Base-by-base conservation (phyloP, 2,329 filamentous ascomycete species). In the Immersiporthe knoxdaviesiana region DNA sequence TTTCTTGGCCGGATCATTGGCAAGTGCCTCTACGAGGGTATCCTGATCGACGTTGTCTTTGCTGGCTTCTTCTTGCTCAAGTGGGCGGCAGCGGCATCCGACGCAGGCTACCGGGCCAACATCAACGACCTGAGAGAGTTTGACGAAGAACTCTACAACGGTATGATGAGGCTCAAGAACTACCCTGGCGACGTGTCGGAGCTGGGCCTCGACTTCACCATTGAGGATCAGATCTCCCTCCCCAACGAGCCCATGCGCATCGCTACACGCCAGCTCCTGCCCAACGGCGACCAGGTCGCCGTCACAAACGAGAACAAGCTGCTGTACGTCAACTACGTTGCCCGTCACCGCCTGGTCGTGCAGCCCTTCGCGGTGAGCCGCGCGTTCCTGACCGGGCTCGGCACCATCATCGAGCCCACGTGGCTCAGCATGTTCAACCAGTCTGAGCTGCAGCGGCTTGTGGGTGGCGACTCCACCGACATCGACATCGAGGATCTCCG, bases 341-440 rank as follows among this genome's bases (percentile, higher is more conserved):
- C 93, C 14, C 90, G 92, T 14, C 94, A 98, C 78, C 91, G 94
- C 14, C 88, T 99, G 0, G 90, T 94, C 67, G 85, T 87, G 1
- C 96, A 98, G 76, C 92, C 93, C 1, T 87, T 87, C 63, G 81
- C 85, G n/a, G 94, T 97, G 76, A 97, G 94, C 0, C 86, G 89
- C 30, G 93, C 94, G 1, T 99, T 99, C 78, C 86, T 99, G 10
- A 89, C 89, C 68, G 96, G 96, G 0, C 88, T 99, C 1, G 89
- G 92, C 30, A 86, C 90, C 72, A 97, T 99, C 76, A 96, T 99
- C 73, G 91, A 94, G 69, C 94, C 95, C 0, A 88, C 89, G 3
- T 99, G 96, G 96, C 86, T 99, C 5, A 94, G 91, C 75, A 98
- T 99, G 96, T 99, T 99, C 84, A 99, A 99, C 79, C 95, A 97